phyloP scores from a whole-genome alignment of 2,329 filamentous ascomycete species.

The Hypomyces perniciosus region DNA sequence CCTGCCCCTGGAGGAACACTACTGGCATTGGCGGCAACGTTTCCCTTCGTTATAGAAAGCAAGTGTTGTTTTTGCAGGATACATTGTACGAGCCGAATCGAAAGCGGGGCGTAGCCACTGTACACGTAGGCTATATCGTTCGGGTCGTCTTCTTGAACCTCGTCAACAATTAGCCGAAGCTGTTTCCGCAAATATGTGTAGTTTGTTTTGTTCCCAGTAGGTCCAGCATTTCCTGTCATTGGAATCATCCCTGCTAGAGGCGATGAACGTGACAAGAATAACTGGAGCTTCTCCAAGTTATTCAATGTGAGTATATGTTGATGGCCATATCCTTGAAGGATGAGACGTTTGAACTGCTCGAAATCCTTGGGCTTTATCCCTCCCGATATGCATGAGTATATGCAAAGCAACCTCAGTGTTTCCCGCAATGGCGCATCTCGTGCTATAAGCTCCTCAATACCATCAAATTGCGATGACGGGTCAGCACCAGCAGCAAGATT shows the following conservation, averaged over 20 bases:
- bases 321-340: constrained; percentile 90
- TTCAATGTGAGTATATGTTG: constrained; percentile 89
- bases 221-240: constrained; percentile 52
- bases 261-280: constrained; percentile 72
- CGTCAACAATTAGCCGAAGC: constrained; percentile 85
- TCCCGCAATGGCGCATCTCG: constrained; percentile 75
- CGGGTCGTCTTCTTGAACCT: constrained; percentile 91
- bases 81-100: constrained; percentile 84
- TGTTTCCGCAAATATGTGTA: constrained; percentile 83
- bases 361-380: constrained; percentile 85
- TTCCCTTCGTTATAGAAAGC: constrained; percentile 61
- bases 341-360: constrained; percentile 79
- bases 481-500: constrained; percentile 89
- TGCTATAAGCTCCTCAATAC: constrained; percentile 90
- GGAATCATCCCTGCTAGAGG: constrained; percentile 77
- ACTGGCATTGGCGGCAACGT: constrained; percentile 31
- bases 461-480: constrained; percentile 80
- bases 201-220: constrained; percentile 70
- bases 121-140: constrained; percentile 98
- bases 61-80: constrained; percentile 87
- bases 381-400: constrained; percentile 85
- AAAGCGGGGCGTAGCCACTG: constrained; percentile 91
- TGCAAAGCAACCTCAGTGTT: constrained; percentile 77
- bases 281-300: constrained; percentile 80
- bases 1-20: constrained; percentile 42